phyloP scores from a whole-genome alignment of 805 yeast genomes.

The Phaffomyces antillensis region DNA sequence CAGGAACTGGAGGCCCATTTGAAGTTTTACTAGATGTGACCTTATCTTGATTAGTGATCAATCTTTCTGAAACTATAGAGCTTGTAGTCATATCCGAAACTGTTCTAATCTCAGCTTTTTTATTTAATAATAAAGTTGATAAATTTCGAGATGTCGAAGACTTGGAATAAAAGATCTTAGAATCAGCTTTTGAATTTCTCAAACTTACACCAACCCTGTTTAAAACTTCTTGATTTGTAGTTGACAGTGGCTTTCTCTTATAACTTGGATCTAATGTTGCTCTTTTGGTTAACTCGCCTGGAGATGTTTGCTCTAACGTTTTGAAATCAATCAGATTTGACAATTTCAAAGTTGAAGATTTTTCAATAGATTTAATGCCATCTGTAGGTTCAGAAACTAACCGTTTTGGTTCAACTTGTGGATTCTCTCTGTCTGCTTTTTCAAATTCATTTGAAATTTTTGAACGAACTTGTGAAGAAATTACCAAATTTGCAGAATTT shows the following conservation, averaged over 20 bases:
- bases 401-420: slow-evolving; percentile 8
- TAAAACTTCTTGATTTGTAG: slow-evolving; percentile 16
- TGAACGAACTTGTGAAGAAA: background rate
- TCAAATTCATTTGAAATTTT: background rate
- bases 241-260: slow-evolving; percentile 12
- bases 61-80: too few species aligned
- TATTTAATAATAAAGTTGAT: background rate
- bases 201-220: slow-evolving; percentile 19
- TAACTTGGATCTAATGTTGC: slow-evolving; percentile 22
- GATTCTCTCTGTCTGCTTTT: too few species aligned
- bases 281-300: background rate
- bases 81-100: too few species aligned
- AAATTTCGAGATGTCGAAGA: slow-evolving; percentile 23
- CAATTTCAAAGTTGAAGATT: slow-evolving; percentile 7
- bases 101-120: background rate
- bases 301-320: slow-evolving; percentile 1
- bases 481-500: background rate
- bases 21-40: background rate
- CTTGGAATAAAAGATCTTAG: slow-evolving; percentile 22
- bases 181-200: slow-evolving; percentile 12
- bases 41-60: background rate
- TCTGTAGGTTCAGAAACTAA: slow-evolving; percentile 14
- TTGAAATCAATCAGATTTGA: slow-evolving; percentile 6
- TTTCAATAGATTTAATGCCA: background rate
- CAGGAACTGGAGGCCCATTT: slow-evolving; percentile 8